Conservation (phyloP, 495 filamentous ascomycete species). For the Aspergillus cavernicola region DNA sequence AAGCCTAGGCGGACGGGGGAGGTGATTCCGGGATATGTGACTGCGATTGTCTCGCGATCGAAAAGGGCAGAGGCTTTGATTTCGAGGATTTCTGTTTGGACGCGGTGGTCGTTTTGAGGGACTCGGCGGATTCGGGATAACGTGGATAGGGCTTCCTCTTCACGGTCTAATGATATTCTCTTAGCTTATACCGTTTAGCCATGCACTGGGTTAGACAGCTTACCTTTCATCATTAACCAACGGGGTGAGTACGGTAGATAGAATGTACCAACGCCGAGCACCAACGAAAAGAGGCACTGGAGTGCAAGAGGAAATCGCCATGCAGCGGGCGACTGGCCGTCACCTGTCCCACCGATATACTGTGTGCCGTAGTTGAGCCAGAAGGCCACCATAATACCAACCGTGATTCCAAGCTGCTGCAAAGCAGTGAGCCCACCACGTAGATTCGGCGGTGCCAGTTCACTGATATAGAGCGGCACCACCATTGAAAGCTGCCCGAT, state of each 20-base stretch:
- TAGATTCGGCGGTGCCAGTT: constrained; percentile 53
- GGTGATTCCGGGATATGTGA: too few relatives aligned
- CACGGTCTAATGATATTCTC: too few relatives aligned
- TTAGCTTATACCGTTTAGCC: too few relatives aligned
- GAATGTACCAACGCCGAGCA: constrained; percentile 66
- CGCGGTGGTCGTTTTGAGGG: too few relatives aligned
- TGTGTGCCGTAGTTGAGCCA: constrained; percentile 70
- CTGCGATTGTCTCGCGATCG: too few relatives aligned
- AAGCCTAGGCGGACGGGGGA: too few relatives aligned
- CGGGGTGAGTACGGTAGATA: constrained; percentile 82
- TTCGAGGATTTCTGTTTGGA: too few relatives aligned
- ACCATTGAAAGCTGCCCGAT: constrained; percentile 39
- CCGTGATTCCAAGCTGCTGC: constrained; percentile 78
- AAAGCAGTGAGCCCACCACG: constrained; percentile 70
- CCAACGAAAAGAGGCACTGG: constrained; percentile 56
- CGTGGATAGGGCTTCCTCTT: too few relatives aligned
- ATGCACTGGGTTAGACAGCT: too few relatives aligned
- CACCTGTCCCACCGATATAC: constrained; percentile 36
- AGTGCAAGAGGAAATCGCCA: constrained; percentile 66
- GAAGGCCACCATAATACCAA: constrained; percentile 80
- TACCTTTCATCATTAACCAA: constrained; percentile 60
- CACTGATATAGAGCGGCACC: constrained; percentile 42
- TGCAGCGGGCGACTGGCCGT: constrained; percentile 60
- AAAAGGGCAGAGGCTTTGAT: too few relatives aligned
- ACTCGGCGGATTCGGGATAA: too few relatives aligned